Evolutionary conservation across 257 asterid genomes (phyloP).

Genomic region (Linderniella brevidens): DNA sequence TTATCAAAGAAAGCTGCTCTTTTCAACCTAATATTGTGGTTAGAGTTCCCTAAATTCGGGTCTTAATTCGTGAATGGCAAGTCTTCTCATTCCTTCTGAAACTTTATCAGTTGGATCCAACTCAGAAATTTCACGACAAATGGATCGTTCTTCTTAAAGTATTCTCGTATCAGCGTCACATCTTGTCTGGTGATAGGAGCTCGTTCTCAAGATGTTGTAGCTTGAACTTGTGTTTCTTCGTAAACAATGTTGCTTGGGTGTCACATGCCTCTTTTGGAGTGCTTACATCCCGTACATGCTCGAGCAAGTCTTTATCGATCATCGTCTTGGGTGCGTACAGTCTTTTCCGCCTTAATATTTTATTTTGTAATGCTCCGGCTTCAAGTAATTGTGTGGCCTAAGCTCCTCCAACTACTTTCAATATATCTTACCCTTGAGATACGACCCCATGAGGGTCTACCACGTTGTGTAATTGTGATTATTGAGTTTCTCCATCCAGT

Average conservation of each 20-base stretch:
- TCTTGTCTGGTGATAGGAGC: not conserved
- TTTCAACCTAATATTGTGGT: not conserved
- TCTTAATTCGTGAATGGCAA: not conserved
- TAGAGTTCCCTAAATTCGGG: not conserved
- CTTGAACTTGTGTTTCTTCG: slow-evolving; percentile 7
- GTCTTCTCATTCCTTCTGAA: not conserved
- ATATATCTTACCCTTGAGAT: not conserved
- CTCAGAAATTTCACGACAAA: not conserved
- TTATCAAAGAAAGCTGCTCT: not conserved
- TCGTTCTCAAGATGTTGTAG: slow-evolving; percentile 4
- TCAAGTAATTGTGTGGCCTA: not conserved
- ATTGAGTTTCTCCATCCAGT: no score
- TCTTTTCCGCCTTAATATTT: slow-evolving; percentile 3
- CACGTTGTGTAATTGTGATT: no score
- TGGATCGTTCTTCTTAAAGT: not conserved
- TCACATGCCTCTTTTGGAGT: slow-evolving; percentile 5
- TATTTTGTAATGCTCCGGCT: slow-evolving; percentile 5
- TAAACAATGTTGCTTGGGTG: not conserved
- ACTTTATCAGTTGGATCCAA: not conserved
- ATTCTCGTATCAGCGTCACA: not conserved
- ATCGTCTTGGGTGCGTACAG: slow-evolving; percentile 5
- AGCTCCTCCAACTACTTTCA: not conserved
- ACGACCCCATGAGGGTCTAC: not conserved
- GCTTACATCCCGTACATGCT: slow-evolving; percentile 6
- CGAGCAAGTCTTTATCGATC: slow-evolving; percentile 5